Evolutionary conservation across 2,329 filamentous ascomycete genomes (phyloP).

Genomic region (Sporothrix pseudoabietina): DNA sequence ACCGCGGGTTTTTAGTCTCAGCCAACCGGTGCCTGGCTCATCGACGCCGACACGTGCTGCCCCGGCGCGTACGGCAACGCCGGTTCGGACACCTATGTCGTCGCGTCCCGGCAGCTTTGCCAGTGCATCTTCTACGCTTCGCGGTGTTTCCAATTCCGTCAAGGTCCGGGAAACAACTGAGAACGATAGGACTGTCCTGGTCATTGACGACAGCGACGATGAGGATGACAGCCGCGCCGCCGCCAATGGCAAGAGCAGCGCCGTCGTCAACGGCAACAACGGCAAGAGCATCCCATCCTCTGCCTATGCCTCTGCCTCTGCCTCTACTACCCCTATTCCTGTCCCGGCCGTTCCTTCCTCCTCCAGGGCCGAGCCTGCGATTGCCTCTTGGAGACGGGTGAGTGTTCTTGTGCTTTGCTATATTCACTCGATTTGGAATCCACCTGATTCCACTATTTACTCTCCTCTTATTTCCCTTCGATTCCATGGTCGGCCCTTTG

Average conservation of each 20-base stretch:
- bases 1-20: neutral
- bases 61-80: neutral
- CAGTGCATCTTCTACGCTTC: neutral
- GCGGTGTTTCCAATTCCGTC: neutral
- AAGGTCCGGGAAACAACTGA: slow-evolving; percentile 15
- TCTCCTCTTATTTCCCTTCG: neutral
- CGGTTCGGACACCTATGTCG: neutral
- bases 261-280: neutral
- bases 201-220: slow-evolving; percentile 32
- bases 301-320: too few species aligned
- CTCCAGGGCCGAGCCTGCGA: neutral
- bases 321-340: neutral
- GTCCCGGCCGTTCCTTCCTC: neutral
- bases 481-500: neutral
- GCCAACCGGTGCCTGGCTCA: neutral
- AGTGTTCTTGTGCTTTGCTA: neutral
- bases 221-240: neutral
- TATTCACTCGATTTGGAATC: neutral
- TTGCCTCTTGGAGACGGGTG: neutral
- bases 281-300: neutral
- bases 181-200: slow-evolving; percentile 16
- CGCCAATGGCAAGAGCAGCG: neutral
- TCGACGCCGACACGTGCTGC: neutral
- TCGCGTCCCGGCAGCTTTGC: neutral
- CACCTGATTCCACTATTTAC: neutral